These are phyloP conservation scores for Pseudopediastrum boryanum DNA, from an alignment of 139 green algal species.

Conservation along the genomic window DNA sequence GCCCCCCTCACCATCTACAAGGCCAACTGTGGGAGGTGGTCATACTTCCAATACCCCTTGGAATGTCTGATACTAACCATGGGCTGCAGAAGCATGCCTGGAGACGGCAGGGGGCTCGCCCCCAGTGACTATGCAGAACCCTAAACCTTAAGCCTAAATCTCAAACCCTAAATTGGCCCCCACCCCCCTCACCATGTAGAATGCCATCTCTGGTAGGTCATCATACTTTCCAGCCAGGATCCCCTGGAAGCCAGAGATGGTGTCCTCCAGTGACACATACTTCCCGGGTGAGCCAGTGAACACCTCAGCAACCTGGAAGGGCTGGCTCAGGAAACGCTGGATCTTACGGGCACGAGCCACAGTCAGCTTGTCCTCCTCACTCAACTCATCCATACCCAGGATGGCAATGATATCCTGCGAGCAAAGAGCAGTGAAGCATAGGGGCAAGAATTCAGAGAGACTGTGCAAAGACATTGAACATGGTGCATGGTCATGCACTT, in stretches of 20 bases:
- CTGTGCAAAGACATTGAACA: too few species aligned
- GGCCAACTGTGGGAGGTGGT: too few species aligned
- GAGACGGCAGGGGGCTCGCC: too few species aligned
- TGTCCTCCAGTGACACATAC: constrained; percentile 96
- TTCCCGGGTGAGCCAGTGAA: constrained; percentile 98
- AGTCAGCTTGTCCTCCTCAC: constrained; percentile 98
- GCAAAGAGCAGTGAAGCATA: neutral
- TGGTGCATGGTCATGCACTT: neutral
- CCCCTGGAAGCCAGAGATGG: constrained; percentile 92
- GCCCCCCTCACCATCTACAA: too few species aligned
- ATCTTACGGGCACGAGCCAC: constrained; percentile 98
- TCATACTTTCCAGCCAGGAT: constrained; percentile 97
- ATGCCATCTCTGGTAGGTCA: constrained; percentile 98
- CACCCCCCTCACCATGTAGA: constrained; percentile 99
- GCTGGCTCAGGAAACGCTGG: constrained; percentile 98
- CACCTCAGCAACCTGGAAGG: constrained; percentile 99
- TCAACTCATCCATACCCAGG: constrained; percentile 99
- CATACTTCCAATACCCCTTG: too few species aligned
- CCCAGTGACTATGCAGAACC: too few species aligned
- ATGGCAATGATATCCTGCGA: constrained; percentile 99
- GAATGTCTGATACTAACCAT: too few species aligned
- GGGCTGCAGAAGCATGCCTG: too few species aligned
- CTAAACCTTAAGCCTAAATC: too few species aligned
- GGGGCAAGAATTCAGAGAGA: neutral
- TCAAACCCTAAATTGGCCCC: too few species aligned